Evolutionary conservation across 345 rosid species (phyloP), one percentile per base, ranked within the genome.

Genomic region (Theobroma cacao): DNA sequence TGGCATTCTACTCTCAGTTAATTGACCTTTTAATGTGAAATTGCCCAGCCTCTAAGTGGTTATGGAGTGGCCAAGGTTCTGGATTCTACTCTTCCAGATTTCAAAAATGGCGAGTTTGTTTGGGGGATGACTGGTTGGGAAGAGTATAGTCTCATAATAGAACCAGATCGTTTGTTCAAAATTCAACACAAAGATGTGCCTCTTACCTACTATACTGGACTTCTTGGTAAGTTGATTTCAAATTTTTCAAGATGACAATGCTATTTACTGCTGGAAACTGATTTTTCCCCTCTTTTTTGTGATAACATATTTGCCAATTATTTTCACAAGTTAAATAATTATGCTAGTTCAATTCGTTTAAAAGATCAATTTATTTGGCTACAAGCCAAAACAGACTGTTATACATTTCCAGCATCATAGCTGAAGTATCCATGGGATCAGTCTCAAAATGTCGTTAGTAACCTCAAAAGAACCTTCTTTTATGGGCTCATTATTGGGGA

Each of bases 111-210:
- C 2, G 91, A 93, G 76, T 73, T 89, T 38, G 84, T 89, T 55
- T 88, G 89, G 92, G 95, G 92, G 63, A 62, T 52, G 2, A 88
- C 91, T 45, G 84, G 86, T 4, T 93, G 92, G 97, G 94, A 91
- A 70, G 91, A 93, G 84, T 88, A 91, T 24, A 83, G 85, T 79
- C 79, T 83, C 38, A 72, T 88, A 7, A 83, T 80, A 43, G 72
- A 85, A 22, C 75, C 84, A 0, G 78, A 83, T 33, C 59, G 11
- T 30, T 79, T 90, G 53, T 87, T 83, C 67, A 89, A 89, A 82
- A 89, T 93, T 62, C 84, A 76, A 15, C 86, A 85, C 55, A 78
- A 82, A 1, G 87, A 90, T 82, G 72, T 90, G 38, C 95, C 94
- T 7, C 88, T 91, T 53, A 90, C 92, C 50, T 83, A 85, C 61